Conservation (phyloP, 2,329 filamentous ascomycete species). For the Cercospora zeae-maydis region DNA sequence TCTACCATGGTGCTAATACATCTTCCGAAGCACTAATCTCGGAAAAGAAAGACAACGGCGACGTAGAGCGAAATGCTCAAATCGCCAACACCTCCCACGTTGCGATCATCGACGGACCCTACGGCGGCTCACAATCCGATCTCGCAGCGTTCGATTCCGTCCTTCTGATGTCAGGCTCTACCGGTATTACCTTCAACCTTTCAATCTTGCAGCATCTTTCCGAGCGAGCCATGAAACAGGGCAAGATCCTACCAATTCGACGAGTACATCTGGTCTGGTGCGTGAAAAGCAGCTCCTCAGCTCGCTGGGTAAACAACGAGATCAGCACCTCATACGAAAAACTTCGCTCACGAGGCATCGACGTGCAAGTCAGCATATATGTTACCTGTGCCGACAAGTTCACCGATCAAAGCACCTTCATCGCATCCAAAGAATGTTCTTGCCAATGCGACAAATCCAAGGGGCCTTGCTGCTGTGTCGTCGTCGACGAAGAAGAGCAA, state of each 20-base stretch:
- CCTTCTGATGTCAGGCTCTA: slow-evolving; percentile 29
- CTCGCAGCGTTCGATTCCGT: slow-evolving; percentile 31
- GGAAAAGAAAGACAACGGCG: slow-evolving; percentile 13
- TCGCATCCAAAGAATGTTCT: slow-evolving; percentile 22
- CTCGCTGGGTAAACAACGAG: slow-evolving; percentile 26
- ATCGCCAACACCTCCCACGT: slow-evolving; percentile 15
- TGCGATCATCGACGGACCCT: slow-evolving; percentile 30
- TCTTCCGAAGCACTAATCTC: slow-evolving; percentile 22
- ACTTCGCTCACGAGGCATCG: slow-evolving; percentile 21
- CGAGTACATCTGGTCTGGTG: slow-evolving; percentile 30
- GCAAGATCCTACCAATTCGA: slow-evolving; percentile 24
- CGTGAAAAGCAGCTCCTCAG: slow-evolving; percentile 24
- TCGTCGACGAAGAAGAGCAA: slow-evolving; percentile 17
- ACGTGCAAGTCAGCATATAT: slow-evolving; percentile 24
- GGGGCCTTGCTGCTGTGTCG: slow-evolving; percentile 27
- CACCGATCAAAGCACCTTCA: slow-evolving; percentile 15
- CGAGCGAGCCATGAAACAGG: slow-evolving; percentile 18
- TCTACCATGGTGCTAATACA: slow-evolving; percentile 25
- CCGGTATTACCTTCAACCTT: slow-evolving; percentile 31
- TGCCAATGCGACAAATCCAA: slow-evolving; percentile 29
- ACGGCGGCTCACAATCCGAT: slow-evolving; percentile 25
- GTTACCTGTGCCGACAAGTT: slow-evolving; percentile 30
- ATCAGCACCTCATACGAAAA: slow-evolving; percentile 20
- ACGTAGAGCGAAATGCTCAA: slow-evolving; percentile 18
- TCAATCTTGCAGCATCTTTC: slow-evolving; percentile 29